Evolutionary conservation across 306 rosid genomes (phyloP), one percentile per base, ranked within the genome.

Genomic region (Pachyrhizus erosus): DNA sequence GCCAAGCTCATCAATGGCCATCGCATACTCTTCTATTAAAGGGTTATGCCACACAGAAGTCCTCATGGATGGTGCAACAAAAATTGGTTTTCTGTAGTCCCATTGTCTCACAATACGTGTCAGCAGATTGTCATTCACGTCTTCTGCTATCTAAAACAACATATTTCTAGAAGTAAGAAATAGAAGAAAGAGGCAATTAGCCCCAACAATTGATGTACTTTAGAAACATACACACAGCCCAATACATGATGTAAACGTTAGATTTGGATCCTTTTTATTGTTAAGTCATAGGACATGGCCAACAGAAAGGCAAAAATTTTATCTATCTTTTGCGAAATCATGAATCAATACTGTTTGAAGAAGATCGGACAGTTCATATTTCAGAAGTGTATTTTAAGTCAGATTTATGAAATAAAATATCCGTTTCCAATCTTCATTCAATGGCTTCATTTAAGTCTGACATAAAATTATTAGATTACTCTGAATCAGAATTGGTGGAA

Each of bases 61-160:
- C 86, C 90, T 89, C 97, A 95, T 95, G 61, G 97, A 89, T 51
- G 97, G 96, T 31, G 98, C 99, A 55, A 95, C 89, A 40, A 91
- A 93, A 12, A 95, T 23, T 34, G 92, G 93, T 80, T 91, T 95
- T 60, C 45, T 87, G 83, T 88, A 90, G 84, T 95, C 98, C 99
- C 98, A 95, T 75, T 97, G 90, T 82, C 97, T 86, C 69, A 91
- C 94, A 14, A 90, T 78, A 51, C 93, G 88, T 17, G 98, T 93
- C 55, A 93, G 83, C 45, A 95, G 78, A 81, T 93, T 93, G 87
- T 95, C 98, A 46, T 96, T 86, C 77, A 93, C 51, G 55, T 97
- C 99, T 2, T 91, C 93, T 0, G 86, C 97, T 83, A 95, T 91
- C 98, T 91, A 77, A 81, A 80, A 9, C 1, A 75, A 1, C 34